Evolutionary conservation across 345 rosid species (phyloP), one percentile per base, ranked within the genome.

Genomic region (Linum tenue): DNA sequence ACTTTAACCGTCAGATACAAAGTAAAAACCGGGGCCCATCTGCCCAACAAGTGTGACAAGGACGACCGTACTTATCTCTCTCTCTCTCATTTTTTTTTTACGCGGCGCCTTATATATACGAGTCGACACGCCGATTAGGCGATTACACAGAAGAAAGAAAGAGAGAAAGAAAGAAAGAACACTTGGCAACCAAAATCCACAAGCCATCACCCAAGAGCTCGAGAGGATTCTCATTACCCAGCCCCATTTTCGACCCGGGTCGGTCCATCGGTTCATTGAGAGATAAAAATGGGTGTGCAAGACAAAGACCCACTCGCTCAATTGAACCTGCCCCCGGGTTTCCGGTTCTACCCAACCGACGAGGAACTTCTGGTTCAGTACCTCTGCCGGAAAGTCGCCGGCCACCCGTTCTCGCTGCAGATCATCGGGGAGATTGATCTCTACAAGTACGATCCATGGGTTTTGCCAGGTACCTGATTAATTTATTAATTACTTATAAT

Each of bases 401-500:
- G 97, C 1, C 84, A 86, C 11, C 85, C 82, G 2, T 90, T 94
- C 73, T 70, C 82, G 43, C 73, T 90, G 4, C 81, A 71, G 73
- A 85, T 94, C 63, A 94, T 94, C 50, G 96, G 72, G 3, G 99
- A 94, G 9, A 81, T 94, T 44, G 97, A 94, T 82, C 72, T 94
- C 65, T 94, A 94, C 86, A 90, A 90, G 75, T 88, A 85, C 63
- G 95, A 94, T 63, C 91, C 99, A 0, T 94, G 99, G 99, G 79
- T 65, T 57, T 72, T 90, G 62, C 97, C 99, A 22, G 76, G 99
- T n/a, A n/a, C n/a, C n/a, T n/a, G n/a, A n/a, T n/a, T n/a, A n/a
- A n/a, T n/a, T n/a, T n/a, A n/a, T n/a, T n/a, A n/a, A n/a, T n/a
- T n/a, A n/a, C n/a, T n/a, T n/a, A n/a, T n/a, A n/a, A n/a, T n/a